Percentiles rank a stretch among this genome's conserved stretches.
Conservation (phyloP, 2,329 filamentous ascomycete species). For the Fulvia fulva region DNA sequence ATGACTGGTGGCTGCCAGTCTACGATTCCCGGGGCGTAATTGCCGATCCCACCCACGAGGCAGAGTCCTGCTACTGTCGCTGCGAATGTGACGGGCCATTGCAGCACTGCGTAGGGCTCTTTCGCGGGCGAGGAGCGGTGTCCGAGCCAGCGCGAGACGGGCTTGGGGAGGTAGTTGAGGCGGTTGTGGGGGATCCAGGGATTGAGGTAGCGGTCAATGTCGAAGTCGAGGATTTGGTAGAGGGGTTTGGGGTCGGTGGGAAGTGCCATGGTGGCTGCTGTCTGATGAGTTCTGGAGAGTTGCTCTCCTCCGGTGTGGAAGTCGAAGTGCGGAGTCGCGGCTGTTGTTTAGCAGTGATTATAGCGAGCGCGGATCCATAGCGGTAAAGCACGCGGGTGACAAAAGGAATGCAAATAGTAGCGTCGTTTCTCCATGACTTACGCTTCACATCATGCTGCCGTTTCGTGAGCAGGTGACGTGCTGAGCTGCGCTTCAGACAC, state of each 20-base stretch:
- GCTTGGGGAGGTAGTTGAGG: constrained; percentile 60
- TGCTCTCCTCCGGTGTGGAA: not conserved
- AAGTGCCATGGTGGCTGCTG: not conserved
- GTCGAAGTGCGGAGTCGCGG: not conserved
- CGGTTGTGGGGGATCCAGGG: constrained; percentile 63
- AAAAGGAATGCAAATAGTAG: not conserved
- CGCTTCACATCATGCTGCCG: not conserved
- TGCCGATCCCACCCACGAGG: constrained; percentile 41
- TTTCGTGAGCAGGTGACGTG: not conserved
- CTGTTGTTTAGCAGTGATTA: not conserved
- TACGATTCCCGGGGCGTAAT: constrained; percentile 37
- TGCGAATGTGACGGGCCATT: constrained; percentile 41
- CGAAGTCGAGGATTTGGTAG: constrained; percentile 50
- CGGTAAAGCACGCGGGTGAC: not conserved
- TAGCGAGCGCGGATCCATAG: not conserved
- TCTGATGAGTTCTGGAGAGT: not conserved
- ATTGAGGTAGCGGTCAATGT: constrained; percentile 75
- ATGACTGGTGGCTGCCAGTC: constrained; percentile 40
- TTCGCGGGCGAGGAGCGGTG: constrained; percentile 37
- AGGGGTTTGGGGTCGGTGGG: not conserved
- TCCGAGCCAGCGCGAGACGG: constrained; percentile 63
- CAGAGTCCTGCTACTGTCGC: constrained; percentile 44
- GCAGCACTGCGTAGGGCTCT: constrained; percentile 41
- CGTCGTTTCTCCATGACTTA: not conserved
- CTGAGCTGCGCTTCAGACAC: not conserved